A percentile compares a stretch with the other conserved stretches of the same genome.
Evolutionary conservation across 2,329 filamentous ascomycete species (phyloP).

Genomic region (Claviceps capensis): DNA sequence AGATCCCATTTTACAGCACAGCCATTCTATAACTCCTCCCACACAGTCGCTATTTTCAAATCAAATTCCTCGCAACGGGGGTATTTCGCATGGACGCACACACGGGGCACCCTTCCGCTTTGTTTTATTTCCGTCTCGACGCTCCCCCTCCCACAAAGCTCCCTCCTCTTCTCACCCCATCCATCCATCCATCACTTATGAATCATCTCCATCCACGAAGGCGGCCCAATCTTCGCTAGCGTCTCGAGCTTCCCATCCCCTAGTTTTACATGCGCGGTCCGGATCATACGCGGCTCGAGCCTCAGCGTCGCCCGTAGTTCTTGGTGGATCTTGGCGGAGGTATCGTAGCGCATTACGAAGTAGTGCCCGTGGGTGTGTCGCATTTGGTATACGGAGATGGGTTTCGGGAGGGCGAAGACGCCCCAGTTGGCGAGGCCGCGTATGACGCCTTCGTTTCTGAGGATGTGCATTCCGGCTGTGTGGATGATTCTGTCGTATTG

Average conservation of each 20-base stretch:
- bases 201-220: conserved; percentile 31
- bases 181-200: conserved; percentile 14
- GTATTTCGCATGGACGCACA: too few relatives aligned
- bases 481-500: conserved; percentile 60
- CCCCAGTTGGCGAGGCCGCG: conserved; percentile 95
- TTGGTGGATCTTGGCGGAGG: conserved; percentile 58
- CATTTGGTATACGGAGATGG: conserved; percentile 67
- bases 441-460: conserved; percentile 74
- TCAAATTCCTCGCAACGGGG: too few relatives aligned
- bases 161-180: neutral
- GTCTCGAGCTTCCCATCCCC: conserved; percentile 48
- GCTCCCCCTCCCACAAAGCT: neutral
- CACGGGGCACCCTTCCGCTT: too few relatives aligned
- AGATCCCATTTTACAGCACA: neutral
- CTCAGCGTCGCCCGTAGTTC: conserved; percentile 61
- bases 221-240: conserved; percentile 32
- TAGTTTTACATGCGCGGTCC: conserved; percentile 75
- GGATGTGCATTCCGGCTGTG: conserved; percentile 69
- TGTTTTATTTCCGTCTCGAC: neutral
- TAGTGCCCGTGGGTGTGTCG: conserved; percentile 81
- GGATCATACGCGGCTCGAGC: conserved; percentile 82
- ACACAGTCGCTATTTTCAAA: neutral
- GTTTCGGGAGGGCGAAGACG: conserved; percentile 71
- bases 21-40: neutral
- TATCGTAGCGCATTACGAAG: conserved; percentile 95